Percentiles rank a stretch among this genome's conserved stretches.
phyloP scores from a whole-genome alignment of 2,329 filamentous ascomycete species.

The Fusarium tricinctum region DNA sequence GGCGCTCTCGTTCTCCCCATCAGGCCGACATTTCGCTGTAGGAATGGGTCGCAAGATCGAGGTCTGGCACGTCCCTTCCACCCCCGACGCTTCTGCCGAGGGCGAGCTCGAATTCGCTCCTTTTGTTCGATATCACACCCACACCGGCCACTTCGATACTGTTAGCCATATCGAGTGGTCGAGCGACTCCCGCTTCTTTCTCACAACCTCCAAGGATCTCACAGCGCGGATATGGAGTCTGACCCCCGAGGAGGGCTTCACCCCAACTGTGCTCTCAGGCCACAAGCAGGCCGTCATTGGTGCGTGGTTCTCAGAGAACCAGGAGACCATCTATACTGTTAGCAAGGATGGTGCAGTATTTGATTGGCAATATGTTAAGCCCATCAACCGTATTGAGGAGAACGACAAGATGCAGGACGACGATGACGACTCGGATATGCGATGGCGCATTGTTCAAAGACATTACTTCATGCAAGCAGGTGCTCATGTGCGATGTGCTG shows the following conservation, averaged over 20 bases:
- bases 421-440: conserved; percentile 74
- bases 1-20: conserved; percentile 90
- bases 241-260: conserved; percentile 86
- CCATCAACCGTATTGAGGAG: conserved; percentile 66
- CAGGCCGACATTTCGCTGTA: conserved; percentile 90
- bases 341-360: conserved; percentile 98
- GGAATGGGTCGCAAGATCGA: conserved; percentile 89
- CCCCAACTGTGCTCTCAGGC: conserved; percentile 88
- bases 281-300: conserved; percentile 91
- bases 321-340: conserved; percentile 95
- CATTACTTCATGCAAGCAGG: conserved; percentile 96
- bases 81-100: conserved; percentile 81
- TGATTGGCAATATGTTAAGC: conserved; percentile 86
- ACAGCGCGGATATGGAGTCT: conserved; percentile 97
- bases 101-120: conserved; percentile 95
- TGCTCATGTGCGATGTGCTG: conserved; percentile 88
- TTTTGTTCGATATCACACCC: conserved; percentile 88
- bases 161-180: conserved; percentile 95
- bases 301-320: conserved; percentile 97
- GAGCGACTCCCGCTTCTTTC: conserved; percentile 93
- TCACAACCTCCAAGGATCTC: conserved; percentile 91
- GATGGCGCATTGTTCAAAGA: conserved; percentile 91
- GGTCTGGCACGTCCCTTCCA: conserved; percentile 95
- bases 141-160: conserved; percentile 89
- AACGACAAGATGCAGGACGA: conserved; percentile 73